A percentile compares a stretch with the other conserved stretches of the same genome.
These are phyloP conservation scores for Pleurotus tuoliensis DNA, from an alignment of 768 basidiomycete species.

Conservation along the genomic window DNA sequence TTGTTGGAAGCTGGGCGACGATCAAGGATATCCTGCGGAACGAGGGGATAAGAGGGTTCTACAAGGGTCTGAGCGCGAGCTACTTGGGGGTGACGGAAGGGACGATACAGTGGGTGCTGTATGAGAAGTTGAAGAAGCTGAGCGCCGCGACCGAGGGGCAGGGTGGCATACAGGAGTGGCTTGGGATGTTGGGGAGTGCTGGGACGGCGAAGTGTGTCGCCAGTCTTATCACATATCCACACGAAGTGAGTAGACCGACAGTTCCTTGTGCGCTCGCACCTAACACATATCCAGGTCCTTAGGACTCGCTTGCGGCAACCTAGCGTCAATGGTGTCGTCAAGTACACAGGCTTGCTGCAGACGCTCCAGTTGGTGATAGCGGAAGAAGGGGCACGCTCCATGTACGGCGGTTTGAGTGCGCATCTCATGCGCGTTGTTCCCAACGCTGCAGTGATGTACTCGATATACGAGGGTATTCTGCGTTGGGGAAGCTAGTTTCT, in stretches of 20 bases:
- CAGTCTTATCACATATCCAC: conserved; percentile 94
- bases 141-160: conserved; percentile 48
- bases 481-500: conserved; percentile 45
- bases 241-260: conserved; percentile 65
- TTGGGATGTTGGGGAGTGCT: conserved; percentile 83
- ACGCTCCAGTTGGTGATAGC: conserved; percentile 80
- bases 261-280: no score
- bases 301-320: conserved; percentile 93
- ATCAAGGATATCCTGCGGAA: conserved; percentile 73
- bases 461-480: conserved; percentile 85
- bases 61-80: conserved; percentile 92
- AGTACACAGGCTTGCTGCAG: conserved; percentile 84
- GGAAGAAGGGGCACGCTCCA: conserved; percentile 82
- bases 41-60: conserved; percentile 86
- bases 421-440: conserved; percentile 97
- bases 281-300: conserved; percentile 53
- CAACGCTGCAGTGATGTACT: conserved; percentile 96
- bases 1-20: conserved; percentile 55
- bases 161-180: conserved; percentile 63
- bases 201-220: conserved; percentile 94
- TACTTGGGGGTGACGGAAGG: conserved; percentile 95
- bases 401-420: conserved; percentile 92
- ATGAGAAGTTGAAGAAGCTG: conserved; percentile 84
- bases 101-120: conserved; percentile 96
- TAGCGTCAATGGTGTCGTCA: conserved; percentile 66